Percentiles rank a stretch among this genome's conserved stretches.
Evolutionary conservation across 2,329 filamentous ascomycete genomes (phyloP).

Genomic region (Ophiosphaerella herpotricha): DNA sequence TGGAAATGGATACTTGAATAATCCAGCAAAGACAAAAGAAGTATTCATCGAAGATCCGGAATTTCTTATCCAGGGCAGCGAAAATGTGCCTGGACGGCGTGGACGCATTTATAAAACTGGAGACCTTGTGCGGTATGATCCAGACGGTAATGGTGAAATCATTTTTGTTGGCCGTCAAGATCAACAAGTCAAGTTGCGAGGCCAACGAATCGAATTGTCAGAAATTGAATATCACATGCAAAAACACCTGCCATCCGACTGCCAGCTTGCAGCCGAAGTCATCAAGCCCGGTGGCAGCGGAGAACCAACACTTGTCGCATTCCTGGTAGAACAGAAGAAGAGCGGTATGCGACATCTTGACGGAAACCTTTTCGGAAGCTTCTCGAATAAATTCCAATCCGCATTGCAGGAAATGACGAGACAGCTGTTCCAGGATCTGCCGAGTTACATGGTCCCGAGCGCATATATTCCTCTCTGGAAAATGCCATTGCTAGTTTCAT

Average conservation of each 20-base stretch:
- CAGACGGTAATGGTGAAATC: constrained; percentile 43
- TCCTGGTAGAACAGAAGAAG: constrained; percentile 39
- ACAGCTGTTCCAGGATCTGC: constrained; percentile 34
- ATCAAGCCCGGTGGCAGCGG: constrained; percentile 46
- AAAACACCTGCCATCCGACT: constrained; percentile 45
- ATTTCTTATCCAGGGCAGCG: constrained; percentile 66
- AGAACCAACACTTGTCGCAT: constrained; percentile 41
- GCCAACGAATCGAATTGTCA: constrained; percentile 46
- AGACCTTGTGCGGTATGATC: constrained; percentile 56
- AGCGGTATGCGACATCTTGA: constrained; percentile 36
- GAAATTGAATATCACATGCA: constrained; percentile 48
- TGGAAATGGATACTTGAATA: constrained; percentile 45
- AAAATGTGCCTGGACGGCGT: constrained; percentile 53
- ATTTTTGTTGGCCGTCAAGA: constrained; percentile 45
- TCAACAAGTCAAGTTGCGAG: constrained; percentile 48
- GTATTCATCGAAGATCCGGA: constrained; percentile 56
- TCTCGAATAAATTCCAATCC: constrained; percentile 37
- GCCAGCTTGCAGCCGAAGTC: constrained; percentile 55
- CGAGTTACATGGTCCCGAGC: constrained; percentile 43
- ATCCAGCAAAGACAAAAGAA: constrained; percentile 42
- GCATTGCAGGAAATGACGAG: constrained; percentile 35
- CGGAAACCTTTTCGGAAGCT: constrained; percentile 36
- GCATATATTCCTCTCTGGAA: constrained; percentile 44
- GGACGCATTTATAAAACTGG: constrained; percentile 54
- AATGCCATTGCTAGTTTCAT: constrained; percentile 42